A percentile compares a stretch with the other conserved stretches of the same genome.
phyloP scores from a whole-genome alignment of 805 yeast genomes.

The Candida tallmaniae region DNA sequence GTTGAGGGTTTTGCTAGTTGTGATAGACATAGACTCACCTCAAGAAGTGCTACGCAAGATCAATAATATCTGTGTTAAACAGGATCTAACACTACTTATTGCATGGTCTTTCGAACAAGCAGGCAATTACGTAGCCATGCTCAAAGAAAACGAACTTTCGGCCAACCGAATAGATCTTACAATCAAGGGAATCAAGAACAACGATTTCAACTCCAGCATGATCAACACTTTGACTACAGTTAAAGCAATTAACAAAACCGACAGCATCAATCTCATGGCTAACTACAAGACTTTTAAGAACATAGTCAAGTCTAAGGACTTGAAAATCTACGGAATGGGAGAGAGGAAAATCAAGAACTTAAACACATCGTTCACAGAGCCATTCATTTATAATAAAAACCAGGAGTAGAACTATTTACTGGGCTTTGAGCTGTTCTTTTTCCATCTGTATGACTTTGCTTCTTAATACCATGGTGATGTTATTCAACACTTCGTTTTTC shows the following conservation, averaged over 20 bases:
- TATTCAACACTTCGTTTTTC: constrained; percentile 60
- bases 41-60: constrained; percentile 45
- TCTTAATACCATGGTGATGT: constrained; percentile 56
- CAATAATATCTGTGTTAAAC: constrained; percentile 45
- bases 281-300: constrained; percentile 42
- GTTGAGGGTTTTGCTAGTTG: constrained; percentile 52
- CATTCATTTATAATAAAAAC: constrained; percentile 40
- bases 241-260: constrained; percentile 49
- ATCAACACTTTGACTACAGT: constrained; percentile 44
- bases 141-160: constrained; percentile 34
- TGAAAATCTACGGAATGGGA: constrained; percentile 46
- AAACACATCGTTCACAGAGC: constrained; percentile 40
- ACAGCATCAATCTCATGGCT: constrained; percentile 47
- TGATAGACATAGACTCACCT: constrained; percentile 61
- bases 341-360: constrained; percentile 40
- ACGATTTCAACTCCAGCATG: constrained; percentile 42
- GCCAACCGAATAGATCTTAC: constrained; percentile 20
- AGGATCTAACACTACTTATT: constrained; percentile 45
- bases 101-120: constrained; percentile 53
- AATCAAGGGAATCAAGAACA: constrained; percentile 42
- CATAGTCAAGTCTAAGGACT: constrained; percentile 30
- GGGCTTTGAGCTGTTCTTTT: constrained; percentile 16
- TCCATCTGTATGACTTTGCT: constrained; percentile 47
- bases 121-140: constrained; percentile 37
- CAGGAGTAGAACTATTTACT: background rate